Conservation (phyloP, 805 yeast genomes). For the Kodamaea leandrae region DNA sequence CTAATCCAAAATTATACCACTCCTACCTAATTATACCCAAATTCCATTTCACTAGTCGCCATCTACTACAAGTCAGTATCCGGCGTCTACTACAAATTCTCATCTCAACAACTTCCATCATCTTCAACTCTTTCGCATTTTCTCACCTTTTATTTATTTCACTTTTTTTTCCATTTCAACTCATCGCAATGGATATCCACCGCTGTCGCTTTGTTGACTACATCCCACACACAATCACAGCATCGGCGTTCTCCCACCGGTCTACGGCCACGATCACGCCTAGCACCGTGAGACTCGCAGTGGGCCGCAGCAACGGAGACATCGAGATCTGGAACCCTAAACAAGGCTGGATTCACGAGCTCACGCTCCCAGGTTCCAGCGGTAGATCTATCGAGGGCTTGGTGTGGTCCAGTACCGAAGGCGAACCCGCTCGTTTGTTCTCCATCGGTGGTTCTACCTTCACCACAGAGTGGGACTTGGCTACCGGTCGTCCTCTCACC, state of each 20-base stretch:
- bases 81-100: too few species aligned
- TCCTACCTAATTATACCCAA: too few species aligned
- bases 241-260: constrained; percentile 70
- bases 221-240: constrained; percentile 79
- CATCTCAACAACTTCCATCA: too few species aligned
- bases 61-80: too few species aligned
- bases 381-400: constrained; percentile 88
- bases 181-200: constrained; percentile 87
- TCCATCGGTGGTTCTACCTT: constrained; percentile 92
- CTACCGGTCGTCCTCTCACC: constrained; percentile 64
- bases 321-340: constrained; percentile 94
- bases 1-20: too few species aligned
- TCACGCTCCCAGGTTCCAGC: constrained; percentile 67
- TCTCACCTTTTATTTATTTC: too few species aligned
- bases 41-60: too few species aligned
- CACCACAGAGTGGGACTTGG: constrained; percentile 88
- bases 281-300: constrained; percentile 70
- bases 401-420: constrained; percentile 63
- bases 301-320: constrained; percentile 92
- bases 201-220: constrained; percentile 90
- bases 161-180: background rate
- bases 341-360: constrained; percentile 77
- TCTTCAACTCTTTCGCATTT: background rate
- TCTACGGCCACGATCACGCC: constrained; percentile 44
- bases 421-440: constrained; percentile 64